Base-by-base conservation (phyloP, 192 early-diverging fungal species). In the Backusella luteola region DNA sequence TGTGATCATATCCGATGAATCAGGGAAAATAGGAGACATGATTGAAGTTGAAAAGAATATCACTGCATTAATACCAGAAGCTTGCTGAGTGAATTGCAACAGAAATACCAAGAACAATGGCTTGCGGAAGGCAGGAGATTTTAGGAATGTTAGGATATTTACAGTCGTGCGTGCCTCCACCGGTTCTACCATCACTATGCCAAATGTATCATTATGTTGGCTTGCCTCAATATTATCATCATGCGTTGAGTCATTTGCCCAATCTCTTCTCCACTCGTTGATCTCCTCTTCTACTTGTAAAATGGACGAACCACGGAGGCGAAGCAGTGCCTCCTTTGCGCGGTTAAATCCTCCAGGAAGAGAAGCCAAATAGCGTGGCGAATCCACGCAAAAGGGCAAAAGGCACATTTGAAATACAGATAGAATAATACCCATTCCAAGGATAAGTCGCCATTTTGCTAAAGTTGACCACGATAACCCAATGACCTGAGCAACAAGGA, bases 1-100 rank as follows among this genome's bases (percentile, higher is more conserved):
- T 0, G 96, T 96, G 42, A 97, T 89, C 67, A 91, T 83, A 42
- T 86, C 89, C 8, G 87, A 87, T 7, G 87, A 89, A 21, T 85
- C 85, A 26, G 93, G 92, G 11, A 92, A 82, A 9, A 89, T 86
- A 19, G 78, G 56, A 7, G 85, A 87, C 73, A 94, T 88, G 74
- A 94, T 92, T 34, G 90, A 87, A 6, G 92, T 92, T 1, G 93
- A 94, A 76, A 96, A 97, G 79, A 91, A 96, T 71, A 95, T 92
- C 6, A 96, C 94, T 7, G 92, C 93, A 81, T 96, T 97, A 77
- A 95, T 95, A 34, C 96, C 96, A 44, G 92, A 93, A 75, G 95
- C 91, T 81, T 97, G 96, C 81, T 97, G 96, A 1, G 91, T 81
- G 3, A 94, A 66, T 80, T 95, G 94, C 6, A 96, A 69, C 8